A percentile compares a stretch with the other conserved stretches of the same genome.
These are phyloP conservation scores for Silene conica DNA, from an alignment of 148 eudicot species.

Conservation along the genomic window DNA sequence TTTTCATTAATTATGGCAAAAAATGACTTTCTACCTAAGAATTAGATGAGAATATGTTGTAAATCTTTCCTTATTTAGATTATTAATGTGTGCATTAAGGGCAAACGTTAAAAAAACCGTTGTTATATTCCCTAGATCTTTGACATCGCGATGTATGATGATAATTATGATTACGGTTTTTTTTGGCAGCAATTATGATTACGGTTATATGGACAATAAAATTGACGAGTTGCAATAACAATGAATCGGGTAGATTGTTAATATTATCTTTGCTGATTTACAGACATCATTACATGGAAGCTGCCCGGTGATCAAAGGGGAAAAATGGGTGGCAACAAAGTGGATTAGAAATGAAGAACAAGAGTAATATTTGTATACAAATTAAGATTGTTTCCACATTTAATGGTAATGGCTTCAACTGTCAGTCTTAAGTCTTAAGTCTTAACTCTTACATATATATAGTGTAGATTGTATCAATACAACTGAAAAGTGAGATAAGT, in stretches of 20 bases:
- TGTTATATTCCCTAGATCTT: no score
- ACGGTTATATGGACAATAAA: no score
- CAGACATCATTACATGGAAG: slow-evolving; percentile 87
- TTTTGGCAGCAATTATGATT: no score
- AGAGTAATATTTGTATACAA: slow-evolving; percentile 22
- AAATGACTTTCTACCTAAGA: no score
- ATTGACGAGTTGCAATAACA: not conserved
- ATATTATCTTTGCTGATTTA: not conserved
- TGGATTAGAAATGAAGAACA: slow-evolving; percentile 61
- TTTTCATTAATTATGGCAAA: no score
- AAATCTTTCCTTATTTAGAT: no score
- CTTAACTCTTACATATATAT: slow-evolving; percentile 16
- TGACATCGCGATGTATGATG: no score
- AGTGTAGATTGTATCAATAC: slow-evolving; percentile 14
- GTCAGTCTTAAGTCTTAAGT: no score
- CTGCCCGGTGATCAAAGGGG: slow-evolving; percentile 72
- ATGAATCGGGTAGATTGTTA: not conserved
- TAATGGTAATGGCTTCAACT: slow-evolving; percentile 1
- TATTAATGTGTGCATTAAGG: no score
- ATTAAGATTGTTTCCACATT: not conserved
- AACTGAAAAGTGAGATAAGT: slow-evolving; percentile 8
- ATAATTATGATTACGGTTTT: no score
- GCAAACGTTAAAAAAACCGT: no score
- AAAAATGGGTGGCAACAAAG: slow-evolving; percentile 92
- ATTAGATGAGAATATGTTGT: no score